Evolutionary conservation across 768 basidiomycete genomes (phyloP).

Genomic region (Mycena leptocephala): DNA sequence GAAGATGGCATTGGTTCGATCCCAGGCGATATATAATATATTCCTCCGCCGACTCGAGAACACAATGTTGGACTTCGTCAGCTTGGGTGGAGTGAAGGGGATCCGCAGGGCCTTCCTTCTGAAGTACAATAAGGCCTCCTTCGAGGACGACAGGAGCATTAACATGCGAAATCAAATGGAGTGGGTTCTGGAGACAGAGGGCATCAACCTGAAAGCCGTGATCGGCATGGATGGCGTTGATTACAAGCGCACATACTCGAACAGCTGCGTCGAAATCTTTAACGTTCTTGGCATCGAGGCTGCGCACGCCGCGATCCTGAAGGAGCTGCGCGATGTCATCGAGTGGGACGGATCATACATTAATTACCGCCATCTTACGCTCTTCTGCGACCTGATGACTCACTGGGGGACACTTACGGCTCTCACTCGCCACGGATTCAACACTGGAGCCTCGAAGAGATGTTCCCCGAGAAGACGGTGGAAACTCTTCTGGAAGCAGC

Average conservation of each 20-base stretch:
- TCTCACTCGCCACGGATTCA: slow-evolving; percentile 99
- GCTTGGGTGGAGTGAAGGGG: slow-evolving; percentile 91
- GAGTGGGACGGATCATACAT: slow-evolving; percentile 99
- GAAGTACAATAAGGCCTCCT: slow-evolving; percentile 85
- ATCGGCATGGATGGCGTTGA: slow-evolving; percentile 98
- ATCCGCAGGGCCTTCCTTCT: slow-evolving; percentile 96
- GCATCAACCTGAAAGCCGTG: slow-evolving; percentile 72
- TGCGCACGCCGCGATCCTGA: slow-evolving; percentile 94
- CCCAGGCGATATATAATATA: slow-evolving; percentile 96
- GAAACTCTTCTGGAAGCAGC: slow-evolving; percentile 99
- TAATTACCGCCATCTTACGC: slow-evolving; percentile 96
- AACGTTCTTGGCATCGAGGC: slow-evolving; percentile 97
- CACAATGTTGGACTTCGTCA: slow-evolving; percentile 96
- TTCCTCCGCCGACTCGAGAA: slow-evolving; percentile 97
- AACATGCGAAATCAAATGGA: slow-evolving; percentile 79
- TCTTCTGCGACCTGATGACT: slow-evolving; percentile 99
- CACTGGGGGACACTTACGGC: slow-evolving; percentile 96
- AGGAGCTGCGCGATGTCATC: slow-evolving; percentile 94
- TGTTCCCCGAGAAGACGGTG: slow-evolving; percentile 99
- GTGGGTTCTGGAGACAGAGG: slow-evolving; percentile 98
- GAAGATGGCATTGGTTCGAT: slow-evolving; percentile 82
- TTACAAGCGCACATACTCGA: slow-evolving; percentile 93
- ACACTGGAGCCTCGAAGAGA: slow-evolving; percentile 97
- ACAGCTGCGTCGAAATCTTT: slow-evolving; percentile 97
- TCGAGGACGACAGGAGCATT: slow-evolving; percentile 78